A percentile compares a stretch with the other conserved stretches of the same genome.
These are phyloP conservation scores for Fusarium praegraminearum DNA, from an alignment of 2,329 filamentous ascomycete genomes.

Conservation along the genomic window DNA sequence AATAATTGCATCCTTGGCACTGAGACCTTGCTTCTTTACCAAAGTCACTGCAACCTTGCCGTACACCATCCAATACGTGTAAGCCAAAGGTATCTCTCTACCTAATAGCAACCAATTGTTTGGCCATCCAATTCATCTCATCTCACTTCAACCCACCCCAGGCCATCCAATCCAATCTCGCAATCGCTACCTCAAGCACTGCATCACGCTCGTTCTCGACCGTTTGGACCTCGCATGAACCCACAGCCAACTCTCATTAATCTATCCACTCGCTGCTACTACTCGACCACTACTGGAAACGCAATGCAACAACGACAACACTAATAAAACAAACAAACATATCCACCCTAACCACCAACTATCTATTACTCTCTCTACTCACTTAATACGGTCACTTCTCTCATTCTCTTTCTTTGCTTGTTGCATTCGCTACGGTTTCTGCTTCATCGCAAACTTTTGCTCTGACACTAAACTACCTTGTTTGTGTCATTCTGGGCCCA, in stretches of 20 bases:
- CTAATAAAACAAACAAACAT: conserved; percentile 9
- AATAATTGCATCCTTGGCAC: conserved; percentile 7
- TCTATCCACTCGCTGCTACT: conserved; percentile 2
- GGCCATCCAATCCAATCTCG: conserved; percentile 33
- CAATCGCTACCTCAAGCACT: conserved; percentile 28
- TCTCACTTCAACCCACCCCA: conserved; percentile 21
- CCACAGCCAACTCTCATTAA: conserved; percentile 29
- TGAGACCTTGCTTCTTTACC: neutral
- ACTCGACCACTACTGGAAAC: neutral
- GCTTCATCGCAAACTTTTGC: conserved; percentile 20
- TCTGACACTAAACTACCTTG: conserved; percentile 25
- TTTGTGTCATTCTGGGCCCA: conserved; percentile 31
- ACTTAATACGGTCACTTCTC: conserved; percentile 1
- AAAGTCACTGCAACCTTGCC: neutral
- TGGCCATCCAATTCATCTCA: conserved; percentile 32
- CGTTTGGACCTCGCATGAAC: conserved; percentile 7
- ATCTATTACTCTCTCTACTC: neutral
- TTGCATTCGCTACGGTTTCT: conserved; percentile 15
- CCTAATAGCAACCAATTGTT: conserved; percentile 15
- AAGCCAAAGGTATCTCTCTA: conserved; percentile 8
- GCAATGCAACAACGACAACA: conserved; percentile 34
- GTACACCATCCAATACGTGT: conserved; percentile 5
- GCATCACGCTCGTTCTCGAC: conserved; percentile 25
- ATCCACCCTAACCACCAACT: neutral
- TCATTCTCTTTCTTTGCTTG: neutral